Evolutionary conservation across 1,284 basidiomycete genomes (phyloP), one percentile per base, ranked within the genome.

Genomic region (Cystobasidium slooffiae): DNA sequence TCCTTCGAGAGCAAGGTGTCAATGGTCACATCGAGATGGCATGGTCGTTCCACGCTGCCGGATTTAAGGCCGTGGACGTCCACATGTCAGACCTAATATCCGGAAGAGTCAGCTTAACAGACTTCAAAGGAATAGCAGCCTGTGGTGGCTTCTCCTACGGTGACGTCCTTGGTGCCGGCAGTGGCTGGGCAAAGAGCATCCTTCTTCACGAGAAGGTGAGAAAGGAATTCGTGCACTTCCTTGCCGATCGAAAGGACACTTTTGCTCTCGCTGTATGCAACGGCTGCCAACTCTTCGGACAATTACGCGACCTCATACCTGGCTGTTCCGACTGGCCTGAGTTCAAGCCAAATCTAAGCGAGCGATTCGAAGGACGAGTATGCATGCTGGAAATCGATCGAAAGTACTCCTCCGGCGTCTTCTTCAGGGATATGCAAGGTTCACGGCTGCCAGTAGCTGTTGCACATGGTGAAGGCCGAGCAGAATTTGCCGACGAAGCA

Each of bases 11-110:
- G 82, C 96, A 99, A 83, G 97, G 96, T 78, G 95, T 99, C 77
- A 99, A 99, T 82, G 96, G 97, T 0, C 94, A 99, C 75, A 86
- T 94, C 62, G 96, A 99, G 85, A 98, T 99, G 96, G 97, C 92
- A 0, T 99, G 93, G 93, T 89, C 94, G 14, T 99, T 99, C 85
- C 86, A 89, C 39, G 90, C 88, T 0, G 95, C 95, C 18, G 97
- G 97, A 7, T 99, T 99, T 82, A 90, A 92, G 76, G 90, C 94
- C 5, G 85, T 98, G 74, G 97, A 99, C 81, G 92, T 99, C 3
- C 96, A 99, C 84, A 99, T 98, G 96, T 92, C 93, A 20, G 96
- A 99, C 82, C 88, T 99, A 81, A 89, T 99, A 79, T 85, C 85
- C 46, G 92, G 93, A 61, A 81, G 81, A 14, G 84, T 90, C 61